Conservation (phyloP, 1,139 yeast genomes). For the Taiozyma sp. region DNA sequence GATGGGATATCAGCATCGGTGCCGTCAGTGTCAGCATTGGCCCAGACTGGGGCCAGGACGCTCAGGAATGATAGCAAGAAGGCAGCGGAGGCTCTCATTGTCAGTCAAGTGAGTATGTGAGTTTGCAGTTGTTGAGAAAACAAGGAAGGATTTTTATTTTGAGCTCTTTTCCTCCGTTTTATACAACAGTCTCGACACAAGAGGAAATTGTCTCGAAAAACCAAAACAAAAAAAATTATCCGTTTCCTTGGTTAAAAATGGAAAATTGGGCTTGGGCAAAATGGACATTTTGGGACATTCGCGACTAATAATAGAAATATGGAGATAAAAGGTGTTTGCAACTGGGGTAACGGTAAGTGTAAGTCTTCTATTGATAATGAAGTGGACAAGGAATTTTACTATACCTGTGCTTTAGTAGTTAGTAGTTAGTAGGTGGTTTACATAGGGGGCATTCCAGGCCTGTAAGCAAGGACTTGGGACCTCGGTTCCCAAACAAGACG, state of each 20-base stretch:
- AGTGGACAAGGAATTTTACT: neutral
- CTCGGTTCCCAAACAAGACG: neutral
- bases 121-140: neutral
- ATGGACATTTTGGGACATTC: neutral
- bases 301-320: neutral
- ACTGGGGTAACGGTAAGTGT: no score
- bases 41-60: constrained; percentile 21
- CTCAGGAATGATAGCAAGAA: neutral
- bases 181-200: neutral
- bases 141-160: neutral
- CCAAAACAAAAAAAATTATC: neutral
- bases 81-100: constrained; percentile 3
- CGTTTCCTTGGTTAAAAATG: neutral
- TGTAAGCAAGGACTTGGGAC: no score
- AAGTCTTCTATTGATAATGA: no score
- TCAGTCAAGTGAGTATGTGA: neutral
- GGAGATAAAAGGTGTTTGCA: neutral
- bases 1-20: constrained; percentile 38
- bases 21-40: constrained; percentile 32
- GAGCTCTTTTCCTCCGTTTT: neutral
- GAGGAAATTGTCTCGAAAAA: neutral
- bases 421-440: neutral
- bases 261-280: neutral
- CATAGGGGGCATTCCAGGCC: neutral
- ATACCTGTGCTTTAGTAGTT: neutral